Conservation (phyloP, 208 protist genomes). For the Leishmania mexicana region DNA sequence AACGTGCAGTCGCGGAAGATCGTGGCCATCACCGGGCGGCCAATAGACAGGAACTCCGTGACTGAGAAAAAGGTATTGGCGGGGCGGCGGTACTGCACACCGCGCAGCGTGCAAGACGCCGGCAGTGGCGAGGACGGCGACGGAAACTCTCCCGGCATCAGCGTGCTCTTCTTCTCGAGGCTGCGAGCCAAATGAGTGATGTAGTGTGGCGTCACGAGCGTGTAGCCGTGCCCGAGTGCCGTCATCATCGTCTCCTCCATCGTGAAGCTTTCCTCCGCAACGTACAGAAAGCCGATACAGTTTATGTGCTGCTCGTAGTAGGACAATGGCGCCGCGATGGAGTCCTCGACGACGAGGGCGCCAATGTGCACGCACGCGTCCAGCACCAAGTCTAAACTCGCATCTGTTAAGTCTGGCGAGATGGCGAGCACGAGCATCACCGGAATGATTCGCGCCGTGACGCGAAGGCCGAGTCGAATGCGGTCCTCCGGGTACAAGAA, state of each 20-base stretch:
- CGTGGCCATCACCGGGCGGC: slow-evolving; percentile 29
- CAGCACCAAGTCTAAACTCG: slow-evolving; percentile 31
- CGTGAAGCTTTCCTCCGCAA: slow-evolving; percentile 49
- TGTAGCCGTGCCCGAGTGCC: slow-evolving; percentile 64
- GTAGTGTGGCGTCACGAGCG: slow-evolving; percentile 65
- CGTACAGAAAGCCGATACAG: slow-evolving; percentile 68
- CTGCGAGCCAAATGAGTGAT: slow-evolving; percentile 31
- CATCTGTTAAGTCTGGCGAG: slow-evolving; percentile 37
- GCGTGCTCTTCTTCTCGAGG: slow-evolving; percentile 34
- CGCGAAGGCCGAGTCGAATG: slow-evolving; percentile 65
- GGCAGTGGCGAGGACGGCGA: slow-evolving; percentile 40
- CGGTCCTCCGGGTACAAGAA: slow-evolving; percentile 65
- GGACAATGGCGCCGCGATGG: slow-evolving; percentile 36
- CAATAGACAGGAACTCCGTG: slow-evolving; percentile 56
- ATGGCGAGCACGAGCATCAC: slow-evolving; percentile 50
- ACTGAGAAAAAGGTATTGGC: slow-evolving; percentile 56
- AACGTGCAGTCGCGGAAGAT: slow-evolving; percentile 51
- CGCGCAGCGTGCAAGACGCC: slow-evolving; percentile 39
- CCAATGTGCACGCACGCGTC: slow-evolving; percentile 46
- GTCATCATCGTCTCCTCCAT: slow-evolving; percentile 63
- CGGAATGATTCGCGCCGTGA: slow-evolving; percentile 58
- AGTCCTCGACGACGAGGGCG: slow-evolving; percentile 51
- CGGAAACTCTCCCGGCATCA: slow-evolving; percentile 49
- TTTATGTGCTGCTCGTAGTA: slow-evolving; percentile 60
- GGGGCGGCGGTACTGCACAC: slow-evolving; percentile 56